Evolutionary conservation across 2,329 filamentous ascomycete species (phyloP).

Genomic region (Talaromyces funiculosus): DNA sequence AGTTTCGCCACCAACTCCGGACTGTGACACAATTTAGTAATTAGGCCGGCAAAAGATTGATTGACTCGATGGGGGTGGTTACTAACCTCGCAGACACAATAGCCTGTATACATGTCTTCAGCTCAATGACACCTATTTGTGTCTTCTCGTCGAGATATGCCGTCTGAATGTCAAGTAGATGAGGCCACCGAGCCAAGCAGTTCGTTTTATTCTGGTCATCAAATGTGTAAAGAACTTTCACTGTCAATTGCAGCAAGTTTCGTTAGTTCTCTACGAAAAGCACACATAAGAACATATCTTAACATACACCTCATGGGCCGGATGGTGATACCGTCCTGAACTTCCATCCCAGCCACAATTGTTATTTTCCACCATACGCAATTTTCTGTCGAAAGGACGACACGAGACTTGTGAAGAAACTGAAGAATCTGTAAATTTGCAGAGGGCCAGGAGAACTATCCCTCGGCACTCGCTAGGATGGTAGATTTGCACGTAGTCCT

Average conservation of each 20-base stretch:
- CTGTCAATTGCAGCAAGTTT: conserved; percentile 42
- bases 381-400: neutral
- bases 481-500: neutral
- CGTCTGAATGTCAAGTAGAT: conserved; percentile 72
- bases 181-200: conserved; percentile 79
- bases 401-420: neutral
- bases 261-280: conserved; percentile 7
- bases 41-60: neutral
- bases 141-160: conserved; percentile 72
- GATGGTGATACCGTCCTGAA: conserved; percentile 51
- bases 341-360: conserved; percentile 33
- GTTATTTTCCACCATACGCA: conserved; percentile 15
- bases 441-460: neutral
- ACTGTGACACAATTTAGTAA: conserved; percentile 44
- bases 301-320: conserved; percentile 63
- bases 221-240: conserved; percentile 96
- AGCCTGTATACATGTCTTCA: conserved; percentile 80
- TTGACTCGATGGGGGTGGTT: conserved; percentile 10
- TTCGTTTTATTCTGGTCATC: conserved; percentile 82
- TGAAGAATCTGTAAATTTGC: neutral
- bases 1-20: conserved; percentile 75
- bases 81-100: conserved; percentile 59
- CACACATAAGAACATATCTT: conserved; percentile 10
- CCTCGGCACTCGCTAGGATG: neutral
- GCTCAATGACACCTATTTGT: conserved; percentile 79